A percentile compares a stretch with the other conserved stretches of the same genome.
phyloP scores from a whole-genome alignment of 768 basidiomycete genomes.

The Leccinum variicolor region DNA sequence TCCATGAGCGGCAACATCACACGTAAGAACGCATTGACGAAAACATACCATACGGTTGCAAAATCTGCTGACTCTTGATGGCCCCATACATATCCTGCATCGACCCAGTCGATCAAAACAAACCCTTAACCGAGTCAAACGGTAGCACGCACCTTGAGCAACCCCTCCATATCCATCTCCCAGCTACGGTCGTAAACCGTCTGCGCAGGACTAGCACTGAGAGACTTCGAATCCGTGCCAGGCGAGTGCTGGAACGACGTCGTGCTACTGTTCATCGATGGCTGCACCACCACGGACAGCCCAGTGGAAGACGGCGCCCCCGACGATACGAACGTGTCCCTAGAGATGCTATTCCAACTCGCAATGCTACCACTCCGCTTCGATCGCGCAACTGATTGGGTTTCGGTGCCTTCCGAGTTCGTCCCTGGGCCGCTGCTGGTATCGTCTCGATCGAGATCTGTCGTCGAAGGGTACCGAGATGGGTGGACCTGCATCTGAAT shows the following conservation, averaged over 20 bases:
- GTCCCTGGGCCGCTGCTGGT: constrained; percentile 54
- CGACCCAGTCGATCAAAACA: constrained; percentile 1
- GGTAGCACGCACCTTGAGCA: constrained; percentile 64
- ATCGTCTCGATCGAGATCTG: constrained; percentile 68
- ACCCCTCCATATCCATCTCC: constrained; percentile 82
- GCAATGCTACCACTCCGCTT: constrained; percentile 82
- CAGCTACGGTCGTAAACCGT: constrained; percentile 62
- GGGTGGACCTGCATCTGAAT: constrained; percentile 78
- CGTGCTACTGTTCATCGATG: constrained; percentile 56
- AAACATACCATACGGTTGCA: constrained; percentile 64
- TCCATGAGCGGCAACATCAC: constrained; percentile 15
- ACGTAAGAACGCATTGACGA: background rate
- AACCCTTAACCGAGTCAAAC: background rate
- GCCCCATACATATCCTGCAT: constrained; percentile 89
- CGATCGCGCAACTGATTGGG: constrained; percentile 41
- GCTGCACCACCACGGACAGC: constrained; percentile 31
- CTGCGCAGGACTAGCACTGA: constrained; percentile 31
- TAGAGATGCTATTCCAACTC: constrained; percentile 79
- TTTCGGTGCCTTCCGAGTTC: constrained; percentile 58
- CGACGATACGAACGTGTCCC: constrained; percentile 49
- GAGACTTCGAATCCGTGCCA: constrained; percentile 36
- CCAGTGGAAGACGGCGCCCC: constrained; percentile 34
- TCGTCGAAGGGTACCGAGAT: constrained; percentile 48
- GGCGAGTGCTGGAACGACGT: constrained; percentile 59
- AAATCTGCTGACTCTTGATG: constrained; percentile 86